Evolutionary conservation across 176 grass and related monocot species (phyloP), one percentile per base, ranked within the genome.

Genomic region (Coix lacrymajobi): DNA sequence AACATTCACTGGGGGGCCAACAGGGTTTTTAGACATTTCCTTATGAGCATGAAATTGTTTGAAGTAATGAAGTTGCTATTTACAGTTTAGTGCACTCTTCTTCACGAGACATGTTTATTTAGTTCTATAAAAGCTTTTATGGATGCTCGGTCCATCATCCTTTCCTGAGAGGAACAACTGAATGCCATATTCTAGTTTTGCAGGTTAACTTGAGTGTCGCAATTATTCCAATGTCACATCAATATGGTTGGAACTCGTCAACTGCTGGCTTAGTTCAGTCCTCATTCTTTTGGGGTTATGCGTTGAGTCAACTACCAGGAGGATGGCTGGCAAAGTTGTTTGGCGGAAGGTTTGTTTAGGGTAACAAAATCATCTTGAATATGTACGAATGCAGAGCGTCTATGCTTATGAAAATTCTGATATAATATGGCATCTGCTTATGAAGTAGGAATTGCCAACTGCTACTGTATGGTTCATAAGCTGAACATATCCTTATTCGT

Each of bases 191-290:
- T 81, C 75, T 71, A 68, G 9, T 30, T 80, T 87, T 93, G 58
- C 88, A 98, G 96, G 96, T 98, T 85, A 98, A 98, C 78, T 85
- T 98, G 83, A 98, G 96, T 73, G 44, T 98, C 71, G 96, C 96
- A 6, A 90, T 98, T 34, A 98, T 98, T 74, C 96, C 96, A 17
- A 98, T 98, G 93, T 98, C 96, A 48, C 93, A 95, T 73, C 91
- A 98, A 66, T 98, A 91, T 68, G 96, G 96, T 58, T 98, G 93
- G 93, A 98, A 90, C 69, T 95, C 96, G 13, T 90, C 96, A 31
- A 98, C 96, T 24, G 96, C 91, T 38, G 96, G 96, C 62, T 86
- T 98, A 83, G 96, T 98, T 85, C 96, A 98, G 79, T 98, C 96
- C 2, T 95, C 96, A 13, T 98, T 98, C 69, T 98, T 98, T 26